Evolutionary conservation across 1,284 basidiomycete genomes (phyloP).

Genomic region (Athelia sp.): DNA sequence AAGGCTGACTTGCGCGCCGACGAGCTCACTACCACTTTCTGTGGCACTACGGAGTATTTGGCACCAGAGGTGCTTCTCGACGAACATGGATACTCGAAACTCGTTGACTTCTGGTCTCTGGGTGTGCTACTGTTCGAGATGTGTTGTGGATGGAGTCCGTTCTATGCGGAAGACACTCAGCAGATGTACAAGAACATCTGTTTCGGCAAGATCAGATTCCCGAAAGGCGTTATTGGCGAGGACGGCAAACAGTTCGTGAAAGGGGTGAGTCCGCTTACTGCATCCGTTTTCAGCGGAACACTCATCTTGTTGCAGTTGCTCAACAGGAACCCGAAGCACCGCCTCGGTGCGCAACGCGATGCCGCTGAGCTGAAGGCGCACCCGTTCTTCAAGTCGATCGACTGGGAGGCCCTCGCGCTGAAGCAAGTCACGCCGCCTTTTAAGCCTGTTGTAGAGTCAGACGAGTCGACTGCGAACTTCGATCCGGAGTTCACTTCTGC

Average conservation of each 20-base stretch:
- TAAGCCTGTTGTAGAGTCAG: slow-evolving; percentile 96
- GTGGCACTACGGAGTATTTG: slow-evolving; percentile 95
- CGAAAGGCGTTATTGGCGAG: slow-evolving; percentile 94
- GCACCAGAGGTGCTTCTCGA: slow-evolving; percentile 98
- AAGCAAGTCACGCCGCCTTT: slow-evolving; percentile 97
- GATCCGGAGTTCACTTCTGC: slow-evolving; percentile 96
- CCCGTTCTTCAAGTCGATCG: slow-evolving; percentile 89
- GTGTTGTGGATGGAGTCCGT: slow-evolving; percentile 99
- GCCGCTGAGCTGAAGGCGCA: slow-evolving; percentile 96
- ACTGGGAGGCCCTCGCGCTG: slow-evolving; percentile 81
- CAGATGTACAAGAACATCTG: slow-evolving; percentile 99
- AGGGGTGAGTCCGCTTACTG: slow-evolving; percentile 59
- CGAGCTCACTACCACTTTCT: slow-evolving; percentile 97
- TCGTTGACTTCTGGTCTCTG: slow-evolving; percentile 98
- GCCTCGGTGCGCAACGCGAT: slow-evolving; percentile 88
- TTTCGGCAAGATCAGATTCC: slow-evolving; percentile 98
- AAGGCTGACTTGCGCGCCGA: slow-evolving; percentile 94
- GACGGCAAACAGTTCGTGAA: slow-evolving; percentile 99
- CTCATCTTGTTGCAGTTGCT: slow-evolving; percentile 59
- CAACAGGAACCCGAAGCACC: slow-evolving; percentile 96
- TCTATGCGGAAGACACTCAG: slow-evolving; percentile 99
- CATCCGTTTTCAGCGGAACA: slow-evolving; percentile 11
- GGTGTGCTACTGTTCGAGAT: slow-evolving; percentile 93
- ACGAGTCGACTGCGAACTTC: slow-evolving; percentile 97
- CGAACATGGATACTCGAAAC: slow-evolving; percentile 97